A percentile compares a stretch with the other conserved stretches of the same genome.
phyloP scores from a whole-genome alignment of 164 flowering plant genomes.

The Akebia trifoliata region DNA sequence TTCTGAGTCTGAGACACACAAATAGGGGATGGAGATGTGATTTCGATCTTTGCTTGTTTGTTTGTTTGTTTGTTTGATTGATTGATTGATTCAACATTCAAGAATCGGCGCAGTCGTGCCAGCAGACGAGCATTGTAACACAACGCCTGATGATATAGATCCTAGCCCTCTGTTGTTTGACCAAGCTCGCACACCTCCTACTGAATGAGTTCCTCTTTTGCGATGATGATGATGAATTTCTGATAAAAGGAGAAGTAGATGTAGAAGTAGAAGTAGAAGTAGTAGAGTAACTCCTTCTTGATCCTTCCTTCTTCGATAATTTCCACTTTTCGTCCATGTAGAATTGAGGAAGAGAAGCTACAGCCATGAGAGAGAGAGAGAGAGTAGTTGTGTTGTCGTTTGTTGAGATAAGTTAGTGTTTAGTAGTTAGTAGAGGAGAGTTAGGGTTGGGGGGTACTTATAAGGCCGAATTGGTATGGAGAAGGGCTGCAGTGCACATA shows the following conservation, averaged over 20 bases:
- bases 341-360: constrained; percentile 22
- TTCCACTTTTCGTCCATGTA: constrained; percentile 69
- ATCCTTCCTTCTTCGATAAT: constrained; percentile 59
- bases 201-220: constrained; percentile 19
- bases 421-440: no score
- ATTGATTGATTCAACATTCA: constrained; percentile 1
- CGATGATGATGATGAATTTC: constrained; percentile 20
- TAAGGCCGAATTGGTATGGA: no score
- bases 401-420: no score
- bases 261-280: constrained; percentile 16
- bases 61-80: background rate
- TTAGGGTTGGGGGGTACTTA: no score
- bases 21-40: no score
- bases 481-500: no score
- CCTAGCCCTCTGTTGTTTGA: constrained; percentile 31
- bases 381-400: no score
- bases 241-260: constrained; percentile 25
- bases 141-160: constrained; percentile 32
- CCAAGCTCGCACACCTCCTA: constrained; percentile 25
- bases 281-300: constrained; percentile 23
- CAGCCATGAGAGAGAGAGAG: constrained; percentile 5
- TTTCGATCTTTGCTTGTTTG: no score
- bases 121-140: constrained; percentile 34
- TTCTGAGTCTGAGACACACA: no score
- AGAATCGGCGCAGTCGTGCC: constrained; percentile 28